A percentile compares a stretch with the other conserved stretches of the same genome.
phyloP scores from a whole-genome alignment of 2,329 filamentous ascomycete genomes.

The Aureobasidium zeae region DNA sequence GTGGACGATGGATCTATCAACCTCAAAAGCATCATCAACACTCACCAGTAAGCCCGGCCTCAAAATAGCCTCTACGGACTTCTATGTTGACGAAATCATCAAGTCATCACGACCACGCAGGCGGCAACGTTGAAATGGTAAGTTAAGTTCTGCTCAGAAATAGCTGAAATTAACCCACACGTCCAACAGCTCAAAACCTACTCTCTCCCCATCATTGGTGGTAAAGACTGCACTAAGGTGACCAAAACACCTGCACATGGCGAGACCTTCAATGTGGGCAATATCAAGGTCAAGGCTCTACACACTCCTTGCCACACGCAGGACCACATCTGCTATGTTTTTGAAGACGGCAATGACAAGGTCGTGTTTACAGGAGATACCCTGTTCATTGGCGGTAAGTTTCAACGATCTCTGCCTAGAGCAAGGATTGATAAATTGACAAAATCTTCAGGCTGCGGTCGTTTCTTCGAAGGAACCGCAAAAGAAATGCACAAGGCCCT shows the following conservation, averaged over 20 bases:
- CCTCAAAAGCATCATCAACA: constrained; percentile 85
- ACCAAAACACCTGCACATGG: constrained; percentile 66
- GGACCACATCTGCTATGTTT: constrained; percentile 92
- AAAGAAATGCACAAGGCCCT: constrained; percentile 88
- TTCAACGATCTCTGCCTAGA: not conserved
- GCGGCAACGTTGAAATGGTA: constrained; percentile 79
- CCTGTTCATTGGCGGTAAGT: constrained; percentile 76
- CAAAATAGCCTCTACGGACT: not conserved
- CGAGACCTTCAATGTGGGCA: constrained; percentile 71
- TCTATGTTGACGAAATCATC: not conserved
- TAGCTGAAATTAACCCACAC: not conserved
- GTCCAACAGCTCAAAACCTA: constrained; percentile 46
- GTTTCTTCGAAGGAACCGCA: constrained; percentile 88
- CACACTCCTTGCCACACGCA: constrained; percentile 97
- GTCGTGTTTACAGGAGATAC: constrained; percentile 95
- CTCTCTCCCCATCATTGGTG: constrained; percentile 70
- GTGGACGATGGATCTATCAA: constrained; percentile 65
- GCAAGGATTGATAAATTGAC: not conserved
- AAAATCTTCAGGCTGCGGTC: constrained; percentile 63
- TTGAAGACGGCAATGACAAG: constrained; percentile 68
- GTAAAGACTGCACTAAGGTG: constrained; percentile 74
- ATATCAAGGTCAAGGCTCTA: constrained; percentile 74
- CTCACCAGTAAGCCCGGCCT: constrained; percentile 66
- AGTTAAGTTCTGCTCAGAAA: constrained; percentile 20
- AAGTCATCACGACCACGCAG: constrained; percentile 90